Base-by-base conservation (phyloP, 495 filamentous ascomycete genomes). In the Hypoxylon intermedium region DNA sequence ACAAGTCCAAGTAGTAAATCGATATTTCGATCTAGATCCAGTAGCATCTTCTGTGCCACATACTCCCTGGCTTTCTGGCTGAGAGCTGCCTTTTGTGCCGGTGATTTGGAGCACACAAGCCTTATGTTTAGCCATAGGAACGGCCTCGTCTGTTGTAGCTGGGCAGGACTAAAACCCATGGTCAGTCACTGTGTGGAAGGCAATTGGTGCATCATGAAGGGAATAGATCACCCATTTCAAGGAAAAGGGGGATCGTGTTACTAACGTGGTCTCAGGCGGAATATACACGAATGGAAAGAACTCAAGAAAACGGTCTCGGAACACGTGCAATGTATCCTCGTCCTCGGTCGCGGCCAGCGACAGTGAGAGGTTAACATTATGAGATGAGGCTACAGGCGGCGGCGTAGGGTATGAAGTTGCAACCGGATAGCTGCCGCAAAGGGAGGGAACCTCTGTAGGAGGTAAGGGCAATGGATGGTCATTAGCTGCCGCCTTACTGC, bases 1-100 rank as follows among this genome's bases (percentile, higher is more conserved):
- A 85, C 65, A 15, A 81, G 43, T 0, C 79, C 83, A 11, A 79
- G 71, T 18, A 85, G 64, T 23, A 84, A 67, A 48, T 84, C 83
- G 26, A 83, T 67, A 31, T 70, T 79, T 52, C 75, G 73, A 34
- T 75, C 67, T 20, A 68, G 63, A 16, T 75, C 72, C 19, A 80
- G 47, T 11, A 84, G 46, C 48, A 82, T 60, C 44, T 73, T 73
- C 45, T 78, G 72, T 11, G 72, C 72, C 24, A 83, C 53, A 13
- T 75, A 46, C 6, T 73, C 66, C 42, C 72, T 78, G 13, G 81
- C 63, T 40, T 69, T 74, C 21, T 57, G 68, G 24, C 71, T 68
- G 2, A 80, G 53, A 4, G 40, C 49, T 0, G 70, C 62, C 24
- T 79, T 77, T 50, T 73, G 60, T n/a, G 62, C 52, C 7, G 67